Base-by-base conservation (phyloP, 164 flowering plant species). In the Umbellularia californica region DNA sequence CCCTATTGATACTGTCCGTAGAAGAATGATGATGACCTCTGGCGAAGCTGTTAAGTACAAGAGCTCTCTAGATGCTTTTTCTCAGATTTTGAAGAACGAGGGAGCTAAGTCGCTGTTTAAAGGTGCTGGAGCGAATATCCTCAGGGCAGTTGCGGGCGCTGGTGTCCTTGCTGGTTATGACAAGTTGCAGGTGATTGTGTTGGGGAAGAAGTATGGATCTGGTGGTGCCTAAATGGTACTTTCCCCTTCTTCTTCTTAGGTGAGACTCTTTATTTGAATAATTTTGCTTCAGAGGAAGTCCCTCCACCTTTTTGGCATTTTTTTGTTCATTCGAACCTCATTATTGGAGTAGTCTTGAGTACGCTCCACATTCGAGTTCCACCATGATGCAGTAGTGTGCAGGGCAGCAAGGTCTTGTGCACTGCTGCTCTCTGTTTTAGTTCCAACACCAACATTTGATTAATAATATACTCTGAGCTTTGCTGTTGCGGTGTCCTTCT, bases 21-120 rank as follows among this genome's bases (percentile, higher is more conserved):
- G 92, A 84, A 88, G 92, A 77, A 88, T 88, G 92, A 88, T 88
- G 92, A 88, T 88, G 90, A 88, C 92, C 23, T 88, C 92, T 4
- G 92, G 92, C 50, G 88, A 89, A 77, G 92, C 92, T 3, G 92
- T 89, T 10, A 89, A 89, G 86, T 89, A 89, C 86, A 89, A 87
- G 84, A 82, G 90, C 80, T 86, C 92, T 0, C 5, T 87, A 0
- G 92, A 89, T 76, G 87, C 88, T 10, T 89, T 89, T 77, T 2
- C 72, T 13, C 92, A 89, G 81, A 87, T 89, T 65, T 71, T 89
- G 24, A 87, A 86, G 82, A 89, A 89, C 5, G 92, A 89, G 80
- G 92, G 92, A n/a, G 76, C 85, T 51, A 87, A 85, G 55, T 89
- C 92, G 65, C 81, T 89, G 70, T 89, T 89, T 81, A 89, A 89